Conservation (phyloP, 768 basidiomycete species). For the Mycena metata region DNA sequence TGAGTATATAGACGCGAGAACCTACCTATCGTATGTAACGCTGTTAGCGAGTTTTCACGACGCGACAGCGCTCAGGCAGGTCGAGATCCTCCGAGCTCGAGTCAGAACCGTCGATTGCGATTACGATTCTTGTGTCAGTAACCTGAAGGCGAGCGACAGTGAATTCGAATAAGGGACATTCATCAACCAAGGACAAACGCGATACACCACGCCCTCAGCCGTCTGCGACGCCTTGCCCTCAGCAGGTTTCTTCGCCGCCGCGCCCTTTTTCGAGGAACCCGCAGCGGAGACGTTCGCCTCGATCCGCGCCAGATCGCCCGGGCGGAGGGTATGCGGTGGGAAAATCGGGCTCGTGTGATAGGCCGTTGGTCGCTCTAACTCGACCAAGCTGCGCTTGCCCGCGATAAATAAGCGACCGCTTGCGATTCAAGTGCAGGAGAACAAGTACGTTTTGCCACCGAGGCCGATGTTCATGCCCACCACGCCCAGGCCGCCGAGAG, state of each 20-base stretch:
- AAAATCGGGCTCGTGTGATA: constrained; percentile 79
- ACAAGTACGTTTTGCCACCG: constrained; percentile 88
- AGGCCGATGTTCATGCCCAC: constrained; percentile 84
- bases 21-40: constrained; percentile 94
- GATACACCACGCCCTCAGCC: constrained; percentile 90
- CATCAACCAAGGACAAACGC: constrained; percentile 56
- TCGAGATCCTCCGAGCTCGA: constrained; percentile 75
- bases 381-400: constrained; percentile 76
- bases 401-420: constrained; percentile 37
- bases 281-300: constrained; percentile 73
- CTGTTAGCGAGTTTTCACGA: constrained; percentile 94
- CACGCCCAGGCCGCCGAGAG: constrained; percentile 80
- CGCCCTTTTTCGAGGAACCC: constrained; percentile 54
- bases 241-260: constrained; percentile 56
- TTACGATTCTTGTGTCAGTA: constrained; percentile 83
- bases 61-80: constrained; percentile 85
- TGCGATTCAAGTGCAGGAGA: not conserved
- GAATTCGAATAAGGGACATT: no score
- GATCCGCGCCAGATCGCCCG: constrained; percentile 91
- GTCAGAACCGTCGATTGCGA: constrained; percentile 81
- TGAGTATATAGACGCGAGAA: constrained; percentile 39
- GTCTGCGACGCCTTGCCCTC: constrained; percentile 57
- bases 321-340: constrained; percentile 91
- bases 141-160: constrained; percentile 59
- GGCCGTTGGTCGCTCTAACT: constrained; percentile 86